Base-by-base conservation (phyloP, 2,329 filamentous ascomycete genomes). In the Botrytis cinerea region DNA sequence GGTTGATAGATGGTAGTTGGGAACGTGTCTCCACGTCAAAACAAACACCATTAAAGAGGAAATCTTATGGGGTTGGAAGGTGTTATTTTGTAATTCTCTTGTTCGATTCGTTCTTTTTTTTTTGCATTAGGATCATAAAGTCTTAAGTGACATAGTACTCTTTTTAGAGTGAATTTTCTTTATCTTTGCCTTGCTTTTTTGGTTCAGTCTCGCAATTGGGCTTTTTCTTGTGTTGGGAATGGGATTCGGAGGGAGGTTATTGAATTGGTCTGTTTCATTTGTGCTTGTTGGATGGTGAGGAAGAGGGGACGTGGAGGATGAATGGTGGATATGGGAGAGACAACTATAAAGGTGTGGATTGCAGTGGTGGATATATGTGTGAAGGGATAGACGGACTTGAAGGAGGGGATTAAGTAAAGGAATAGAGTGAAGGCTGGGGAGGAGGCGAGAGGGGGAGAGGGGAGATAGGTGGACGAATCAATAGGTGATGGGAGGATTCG, bases 1-100 rank as follows among this genome's bases (percentile, higher is more conserved):
- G 54, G 60, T 32, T 69, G 64, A 70, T 75, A 76, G 71, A 76
- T 54, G 51, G 51, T 28, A 76, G 71, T 61, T 40, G 59, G 70
- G 75, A 75, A 77, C 75, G 73, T 67, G 32, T 67, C 54, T 20
- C 12, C 32, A 51, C 25, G n/a, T 54, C 28, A 40, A 40, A 40
- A 54, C 35, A 54, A 28, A 25, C 38, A 38, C 51, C 64, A 48
- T 25, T 46, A 40, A 67, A 63, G 40, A 63, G 61, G 61, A 43
- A 63, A 73, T 54, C 38, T 67, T 51, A 40, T 54, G 38, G 46
- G 64, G 64, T 54, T 67, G 64, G 46, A 67, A 67, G 79, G 79
- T 81, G 76, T 80, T 79, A 78, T 78, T 66, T n/a, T 79, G 77
- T 66, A 75, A 78, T 78, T 74, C 74, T 75, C 75, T 73, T 74